A percentile compares a stretch with the other conserved stretches of the same genome.
These are phyloP conservation scores for Plantago lanceolata DNA, from an alignment of 305 asterid species.

Conservation along the genomic window DNA sequence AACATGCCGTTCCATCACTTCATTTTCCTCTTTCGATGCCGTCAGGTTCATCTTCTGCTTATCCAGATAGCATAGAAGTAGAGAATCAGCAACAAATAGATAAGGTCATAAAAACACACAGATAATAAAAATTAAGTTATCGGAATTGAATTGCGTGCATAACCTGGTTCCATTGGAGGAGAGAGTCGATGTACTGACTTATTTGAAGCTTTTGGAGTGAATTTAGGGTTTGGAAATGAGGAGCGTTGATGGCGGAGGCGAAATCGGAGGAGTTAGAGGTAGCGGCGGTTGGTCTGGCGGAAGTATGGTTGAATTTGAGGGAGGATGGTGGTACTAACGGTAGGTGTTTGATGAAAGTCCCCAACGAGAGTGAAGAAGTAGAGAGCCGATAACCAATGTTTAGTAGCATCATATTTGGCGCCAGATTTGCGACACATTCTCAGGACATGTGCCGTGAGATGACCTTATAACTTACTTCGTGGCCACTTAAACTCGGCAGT, in stretches of 20 bases:
- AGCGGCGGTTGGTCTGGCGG: conserved; percentile 18
- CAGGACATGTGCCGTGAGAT: too few species aligned
- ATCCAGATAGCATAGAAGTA: conserved; percentile 1
- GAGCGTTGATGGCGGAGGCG: conserved; percentile 20
- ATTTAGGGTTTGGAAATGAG: conserved; percentile 42
- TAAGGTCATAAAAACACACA: too few species aligned
- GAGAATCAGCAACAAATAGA: not conserved
- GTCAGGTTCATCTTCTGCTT: conserved; percentile 88
- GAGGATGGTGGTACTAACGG: conserved; percentile 28
- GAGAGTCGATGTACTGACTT: conserved; percentile 56
- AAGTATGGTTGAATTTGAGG: conserved; percentile 25
- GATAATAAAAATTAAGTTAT: not conserved
- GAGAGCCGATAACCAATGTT: conserved; percentile 21
- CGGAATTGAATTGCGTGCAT: not conserved
- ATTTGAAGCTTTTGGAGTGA: conserved; percentile 58
- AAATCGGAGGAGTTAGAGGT: conserved; percentile 23
- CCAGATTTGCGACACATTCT: conserved; percentile 3
- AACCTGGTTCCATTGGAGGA: conserved; percentile 95
- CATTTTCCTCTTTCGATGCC: conserved; percentile 70
- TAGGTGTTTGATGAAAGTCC: conserved; percentile 67
- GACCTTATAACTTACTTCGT: too few species aligned
- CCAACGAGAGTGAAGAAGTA: conserved; percentile 33
- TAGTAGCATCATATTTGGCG: conserved; percentile 46
- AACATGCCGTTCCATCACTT: conserved; percentile 85
- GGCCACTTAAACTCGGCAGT: too few species aligned